Evolutionary conservation across 169 alveolate species (phyloP).

Genomic region (Plasmodium reichenowi): DNA sequence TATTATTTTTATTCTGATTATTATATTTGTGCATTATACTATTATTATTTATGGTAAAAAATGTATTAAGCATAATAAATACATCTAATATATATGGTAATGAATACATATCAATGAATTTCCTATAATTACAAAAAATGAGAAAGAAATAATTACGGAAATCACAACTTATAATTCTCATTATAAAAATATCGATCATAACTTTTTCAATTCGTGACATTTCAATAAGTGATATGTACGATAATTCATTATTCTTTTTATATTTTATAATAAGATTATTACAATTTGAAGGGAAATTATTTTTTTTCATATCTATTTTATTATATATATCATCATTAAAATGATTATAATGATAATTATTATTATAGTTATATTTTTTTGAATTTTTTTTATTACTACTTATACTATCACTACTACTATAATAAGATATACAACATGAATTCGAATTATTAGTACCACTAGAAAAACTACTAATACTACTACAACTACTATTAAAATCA

Average conservation of each 20-base stretch:
- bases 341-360: too few relatives aligned
- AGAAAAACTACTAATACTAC: too few relatives aligned
- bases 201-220: conserved; percentile 66
- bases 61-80: conserved; percentile 32
- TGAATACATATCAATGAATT: conserved; percentile 74
- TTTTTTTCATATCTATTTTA: too few relatives aligned
- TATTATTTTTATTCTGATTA: too few relatives aligned
- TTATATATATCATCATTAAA: too few relatives aligned
- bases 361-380: too few relatives aligned
- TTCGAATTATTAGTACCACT: too few relatives aligned
- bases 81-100: conserved; percentile 62
- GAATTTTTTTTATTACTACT: too few relatives aligned
- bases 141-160: conserved; percentile 56
- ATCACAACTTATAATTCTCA: conserved; percentile 73
- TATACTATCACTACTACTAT: too few relatives aligned
- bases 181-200: conserved; percentile 29
- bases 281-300: background rate
- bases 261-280: conserved; percentile 11
- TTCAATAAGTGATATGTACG: conserved; percentile 38
- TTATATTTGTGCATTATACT: conserved; percentile 7
- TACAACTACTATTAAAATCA: too few relatives aligned
- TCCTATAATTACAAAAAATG: conserved; percentile 63
- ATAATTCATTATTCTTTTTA: conserved; percentile 14
- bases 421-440: too few relatives aligned
- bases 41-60: conserved; percentile 29